A percentile compares a stretch with the other conserved stretches of the same genome.
Evolutionary conservation across 768 basidiomycete genomes (phyloP).

Genomic region (Podaxis rugospora): DNA sequence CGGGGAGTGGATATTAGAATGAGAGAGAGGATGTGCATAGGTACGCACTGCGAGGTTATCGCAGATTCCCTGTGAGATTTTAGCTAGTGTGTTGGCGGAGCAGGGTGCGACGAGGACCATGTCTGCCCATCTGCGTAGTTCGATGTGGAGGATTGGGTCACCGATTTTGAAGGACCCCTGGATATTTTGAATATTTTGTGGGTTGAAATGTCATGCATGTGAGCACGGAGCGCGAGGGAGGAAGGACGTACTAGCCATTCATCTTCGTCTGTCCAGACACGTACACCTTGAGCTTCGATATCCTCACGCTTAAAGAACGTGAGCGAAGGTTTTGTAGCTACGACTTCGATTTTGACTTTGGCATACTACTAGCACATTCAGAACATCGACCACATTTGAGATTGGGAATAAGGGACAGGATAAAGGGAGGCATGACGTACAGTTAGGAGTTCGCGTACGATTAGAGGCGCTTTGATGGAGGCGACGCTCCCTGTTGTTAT

Average conservation of each 20-base stretch:
- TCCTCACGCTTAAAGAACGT: conserved; percentile 66
- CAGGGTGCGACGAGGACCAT: conserved; percentile 93
- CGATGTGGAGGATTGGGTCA: conserved; percentile 94
- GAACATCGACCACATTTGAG: too few relatives aligned
- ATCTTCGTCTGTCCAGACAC: conserved; percentile 86
- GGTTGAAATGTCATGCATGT: not conserved
- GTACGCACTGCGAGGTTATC: conserved; percentile 82
- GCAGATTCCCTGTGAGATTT: conserved; percentile 84
- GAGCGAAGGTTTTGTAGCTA: conserved; percentile 74
- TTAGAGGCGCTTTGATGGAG: conserved; percentile 88
- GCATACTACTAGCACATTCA: conserved; percentile 62
- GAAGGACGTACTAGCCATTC: conserved; percentile 78
- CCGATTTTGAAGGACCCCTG: conserved; percentile 55
- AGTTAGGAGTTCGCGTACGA: conserved; percentile 68
- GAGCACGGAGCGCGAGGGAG: not conserved
- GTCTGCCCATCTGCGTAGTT: conserved; percentile 92
- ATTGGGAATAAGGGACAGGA: too few relatives aligned
- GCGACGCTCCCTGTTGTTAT: conserved; percentile 95
- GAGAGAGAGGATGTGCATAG: not conserved
- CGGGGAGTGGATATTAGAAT: not conserved
- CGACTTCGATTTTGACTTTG: conserved; percentile 77
- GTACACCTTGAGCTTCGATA: conserved; percentile 45
- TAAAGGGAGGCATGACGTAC: conserved; percentile 26
- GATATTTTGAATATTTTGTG: not conserved
- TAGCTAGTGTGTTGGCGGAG: conserved; percentile 94